These are phyloP conservation scores for Nepenthes alata DNA, from an alignment of 179 eudicot species.

Conservation along the genomic window DNA sequence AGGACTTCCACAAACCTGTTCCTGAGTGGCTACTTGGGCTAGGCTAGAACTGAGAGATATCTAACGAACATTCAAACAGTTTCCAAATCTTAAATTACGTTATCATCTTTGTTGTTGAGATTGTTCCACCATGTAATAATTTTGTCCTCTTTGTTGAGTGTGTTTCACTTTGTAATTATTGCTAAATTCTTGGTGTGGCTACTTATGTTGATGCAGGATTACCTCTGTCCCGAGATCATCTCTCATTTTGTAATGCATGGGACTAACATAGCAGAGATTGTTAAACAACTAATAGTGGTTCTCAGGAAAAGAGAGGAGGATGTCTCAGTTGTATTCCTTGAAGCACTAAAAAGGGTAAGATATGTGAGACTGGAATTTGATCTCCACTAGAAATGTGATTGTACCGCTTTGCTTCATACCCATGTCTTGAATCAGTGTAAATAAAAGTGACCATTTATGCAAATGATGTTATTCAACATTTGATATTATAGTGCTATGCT, in stretches of 20 bases:
- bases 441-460: neutral
- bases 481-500: too few relatives aligned
- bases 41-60: neutral
- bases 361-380: neutral
- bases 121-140: neutral
- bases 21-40: neutral
- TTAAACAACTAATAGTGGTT: conserved; percentile 64
- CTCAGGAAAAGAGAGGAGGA: conserved; percentile 59
- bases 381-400: neutral
- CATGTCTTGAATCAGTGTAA: neutral
- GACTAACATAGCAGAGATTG: conserved; percentile 57
- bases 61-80: too few relatives aligned
- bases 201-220: conserved; percentile 38
- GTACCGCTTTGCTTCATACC: neutral
- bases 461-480: too few relatives aligned
- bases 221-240: conserved; percentile 69
- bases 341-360: conserved; percentile 76
- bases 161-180: neutral
- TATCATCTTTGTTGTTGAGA: neutral
- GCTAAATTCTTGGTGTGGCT: too few relatives aligned
- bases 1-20: neutral
- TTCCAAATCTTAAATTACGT: too few relatives aligned
- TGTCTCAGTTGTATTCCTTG: conserved; percentile 40
- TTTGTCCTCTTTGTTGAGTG: neutral
- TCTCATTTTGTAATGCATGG: conserved; percentile 82